Evolutionary conservation across 1,284 basidiomycete species (phyloP).

Genomic region (Porogramme epimiltina): DNA sequence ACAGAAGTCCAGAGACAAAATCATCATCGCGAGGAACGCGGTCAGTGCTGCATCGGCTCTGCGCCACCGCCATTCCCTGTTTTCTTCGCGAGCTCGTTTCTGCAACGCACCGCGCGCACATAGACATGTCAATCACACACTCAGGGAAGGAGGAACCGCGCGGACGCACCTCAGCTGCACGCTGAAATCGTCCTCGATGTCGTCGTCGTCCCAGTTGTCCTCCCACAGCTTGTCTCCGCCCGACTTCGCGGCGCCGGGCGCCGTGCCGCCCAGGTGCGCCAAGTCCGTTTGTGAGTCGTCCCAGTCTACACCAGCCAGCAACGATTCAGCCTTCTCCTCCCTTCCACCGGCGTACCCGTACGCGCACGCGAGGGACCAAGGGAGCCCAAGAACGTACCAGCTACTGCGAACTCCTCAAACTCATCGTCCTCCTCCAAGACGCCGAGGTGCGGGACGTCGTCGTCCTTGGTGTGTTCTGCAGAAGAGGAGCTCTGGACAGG

Average conservation of each 20-base stretch:
- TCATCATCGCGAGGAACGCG: not conserved
- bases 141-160: not conserved
- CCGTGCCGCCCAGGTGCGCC: constrained; percentile 71
- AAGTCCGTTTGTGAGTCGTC: constrained; percentile 82
- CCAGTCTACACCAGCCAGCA: constrained; percentile 66
- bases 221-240: constrained; percentile 92
- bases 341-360: no score
- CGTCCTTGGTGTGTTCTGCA: constrained; percentile 40
- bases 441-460: constrained; percentile 58
- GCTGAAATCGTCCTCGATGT: constrained; percentile 97
- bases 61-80: constrained; percentile 45
- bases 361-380: no score
- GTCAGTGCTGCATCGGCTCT: constrained; percentile 58
- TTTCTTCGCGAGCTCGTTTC: constrained; percentile 69
- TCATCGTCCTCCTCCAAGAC: constrained; percentile 85
- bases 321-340: no score
- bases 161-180: constrained; percentile 83
- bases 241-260: constrained; percentile 71
- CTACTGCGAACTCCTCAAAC: constrained; percentile 78
- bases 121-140: not conserved
- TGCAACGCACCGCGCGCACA: constrained; percentile 31
- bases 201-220: constrained; percentile 99
- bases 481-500: constrained; percentile 30
- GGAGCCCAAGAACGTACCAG: constrained; percentile 47
- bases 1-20: not conserved